phyloP scores from a whole-genome alignment of 2,329 filamentous ascomycete genomes.

The Metarhizium brunneum region DNA sequence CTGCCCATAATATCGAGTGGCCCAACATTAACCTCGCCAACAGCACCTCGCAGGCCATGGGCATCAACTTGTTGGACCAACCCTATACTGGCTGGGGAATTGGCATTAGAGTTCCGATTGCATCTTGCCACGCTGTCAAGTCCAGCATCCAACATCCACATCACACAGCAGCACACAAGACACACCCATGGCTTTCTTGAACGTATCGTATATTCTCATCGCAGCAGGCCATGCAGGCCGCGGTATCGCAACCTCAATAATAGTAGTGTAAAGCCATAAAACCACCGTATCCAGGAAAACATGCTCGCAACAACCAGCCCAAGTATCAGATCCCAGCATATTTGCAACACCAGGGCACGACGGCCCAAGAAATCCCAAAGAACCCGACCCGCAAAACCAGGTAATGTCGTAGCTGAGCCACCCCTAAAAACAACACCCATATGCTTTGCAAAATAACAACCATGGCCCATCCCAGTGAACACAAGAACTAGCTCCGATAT shows the following conservation, averaged over 20 bases:
- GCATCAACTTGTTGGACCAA: too few relatives aligned
- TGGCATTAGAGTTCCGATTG: too few relatives aligned
- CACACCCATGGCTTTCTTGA: constrained; percentile 8
- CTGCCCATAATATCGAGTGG: too few relatives aligned
- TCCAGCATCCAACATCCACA: not conserved
- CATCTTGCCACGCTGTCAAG: too few relatives aligned
- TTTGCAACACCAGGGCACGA: constrained; percentile 27
- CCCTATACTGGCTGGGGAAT: too few relatives aligned
- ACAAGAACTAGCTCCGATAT: constrained; percentile 8
- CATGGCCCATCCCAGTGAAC: constrained; percentile 11
- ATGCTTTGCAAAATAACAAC: constrained; percentile 16
- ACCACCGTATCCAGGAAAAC: constrained; percentile 23
- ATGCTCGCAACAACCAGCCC: constrained; percentile 18
- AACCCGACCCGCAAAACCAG: constrained; percentile 21
- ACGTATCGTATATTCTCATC: constrained; percentile 30
- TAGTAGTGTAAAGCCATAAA: constrained; percentile 11
- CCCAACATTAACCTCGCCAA: too few relatives aligned
- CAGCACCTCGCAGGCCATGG: too few relatives aligned
- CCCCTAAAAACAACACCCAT: constrained; percentile 18
- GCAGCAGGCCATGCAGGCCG: constrained; percentile 19
- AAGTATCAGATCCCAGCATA: constrained; percentile 17
- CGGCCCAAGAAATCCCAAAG: constrained; percentile 21
- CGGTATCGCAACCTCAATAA: constrained; percentile 19
- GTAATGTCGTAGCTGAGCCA: constrained; percentile 21
- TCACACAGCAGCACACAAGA: not conserved